Conservation (phyloP, 2,329 filamentous ascomycete species). For the Colletotrichum aenigma region DNA sequence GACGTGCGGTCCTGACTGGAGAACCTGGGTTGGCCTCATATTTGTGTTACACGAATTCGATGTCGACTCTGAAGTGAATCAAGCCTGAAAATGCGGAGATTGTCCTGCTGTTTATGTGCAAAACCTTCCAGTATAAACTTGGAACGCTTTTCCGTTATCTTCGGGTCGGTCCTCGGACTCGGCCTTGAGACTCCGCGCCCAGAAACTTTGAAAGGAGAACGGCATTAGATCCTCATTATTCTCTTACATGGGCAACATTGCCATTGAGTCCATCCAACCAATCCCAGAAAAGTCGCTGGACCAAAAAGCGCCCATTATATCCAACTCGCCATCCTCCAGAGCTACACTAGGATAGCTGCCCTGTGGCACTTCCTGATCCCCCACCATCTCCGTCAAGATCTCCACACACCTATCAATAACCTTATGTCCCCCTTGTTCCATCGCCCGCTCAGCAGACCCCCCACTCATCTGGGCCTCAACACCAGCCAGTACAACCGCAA, state of each 20-base stretch:
- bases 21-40: not conserved
- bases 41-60: not conserved
- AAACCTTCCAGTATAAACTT: not conserved
- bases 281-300: not conserved
- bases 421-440: not conserved
- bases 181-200: not conserved
- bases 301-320: not conserved
- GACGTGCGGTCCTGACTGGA: not conserved
- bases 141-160: not conserved
- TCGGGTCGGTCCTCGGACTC: not conserved
- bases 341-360: not conserved
- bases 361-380: not conserved
- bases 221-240: not conserved
- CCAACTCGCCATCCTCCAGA: not conserved
- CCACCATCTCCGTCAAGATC: not conserved
- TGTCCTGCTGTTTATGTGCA: not conserved
- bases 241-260: not conserved
- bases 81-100: rapidly evolving
- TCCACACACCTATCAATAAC: not conserved
- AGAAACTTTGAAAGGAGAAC: not conserved
- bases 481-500: not conserved
- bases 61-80: not conserved
- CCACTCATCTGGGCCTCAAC: not conserved
- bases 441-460: not conserved
- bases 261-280: not conserved